Conservation (phyloP, 495 filamentous ascomycete species). For the Cairneyella variabilis region DNA sequence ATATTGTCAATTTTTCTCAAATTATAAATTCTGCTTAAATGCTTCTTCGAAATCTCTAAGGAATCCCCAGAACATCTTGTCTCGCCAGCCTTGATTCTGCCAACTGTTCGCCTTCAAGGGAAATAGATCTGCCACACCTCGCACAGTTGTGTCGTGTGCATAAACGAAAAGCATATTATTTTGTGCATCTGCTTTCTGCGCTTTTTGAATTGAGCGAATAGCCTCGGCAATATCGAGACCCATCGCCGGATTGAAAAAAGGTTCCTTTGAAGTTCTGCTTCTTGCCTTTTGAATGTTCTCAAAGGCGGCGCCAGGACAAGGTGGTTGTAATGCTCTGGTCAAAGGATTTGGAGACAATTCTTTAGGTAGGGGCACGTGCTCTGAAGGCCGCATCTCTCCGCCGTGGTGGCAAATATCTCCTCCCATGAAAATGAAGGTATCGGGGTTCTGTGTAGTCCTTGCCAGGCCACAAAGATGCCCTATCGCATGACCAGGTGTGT, state of each 20-base stretch:
- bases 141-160: slow-evolving; percentile 43
- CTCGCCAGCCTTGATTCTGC: slow-evolving; percentile 44
- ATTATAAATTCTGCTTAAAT: slow-evolving; percentile 24
- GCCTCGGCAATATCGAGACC: slow-evolving; percentile 29
- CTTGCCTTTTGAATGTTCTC: slow-evolving; percentile 24
- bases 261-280: slow-evolving; percentile 27
- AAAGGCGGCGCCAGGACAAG: slow-evolving; percentile 24
- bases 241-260: slow-evolving; percentile 33
- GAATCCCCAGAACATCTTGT: slow-evolving; percentile 49
- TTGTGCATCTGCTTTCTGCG: slow-evolving; percentile 42
- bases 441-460: neutral
- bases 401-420: neutral
- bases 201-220: slow-evolving; percentile 33
- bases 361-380: slow-evolving; percentile 36
- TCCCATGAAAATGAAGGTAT: neutral
- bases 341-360: slow-evolving; percentile 33
- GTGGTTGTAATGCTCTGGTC: slow-evolving; percentile 4
- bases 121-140: slow-evolving; percentile 41
- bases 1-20: too few relatives aligned
- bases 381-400: slow-evolving; percentile 17
- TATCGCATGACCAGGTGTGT: neutral
- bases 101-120: slow-evolving; percentile 48
- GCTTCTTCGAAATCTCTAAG: slow-evolving; percentile 48
- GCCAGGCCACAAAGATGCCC: neutral
- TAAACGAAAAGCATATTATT: slow-evolving; percentile 46